Evolutionary conservation across 768 basidiomycete genomes (phyloP).

Genomic region (Lentinus brumalis): DNA sequence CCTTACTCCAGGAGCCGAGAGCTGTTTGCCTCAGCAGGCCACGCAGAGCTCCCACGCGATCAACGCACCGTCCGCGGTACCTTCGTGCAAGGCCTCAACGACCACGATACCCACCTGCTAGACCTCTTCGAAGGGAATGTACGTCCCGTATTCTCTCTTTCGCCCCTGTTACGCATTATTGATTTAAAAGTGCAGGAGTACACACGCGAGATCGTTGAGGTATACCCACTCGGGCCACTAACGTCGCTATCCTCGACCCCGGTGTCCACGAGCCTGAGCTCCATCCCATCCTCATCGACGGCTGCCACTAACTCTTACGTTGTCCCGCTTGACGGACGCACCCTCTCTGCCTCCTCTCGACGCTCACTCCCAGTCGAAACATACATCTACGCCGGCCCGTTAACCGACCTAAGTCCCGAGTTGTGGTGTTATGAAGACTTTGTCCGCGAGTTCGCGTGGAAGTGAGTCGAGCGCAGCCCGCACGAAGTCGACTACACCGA

Average conservation of each 20-base stretch:
- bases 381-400: conserved; percentile 64
- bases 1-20: conserved; percentile 51
- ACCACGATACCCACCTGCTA: conserved; percentile 61
- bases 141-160: conserved; percentile 27
- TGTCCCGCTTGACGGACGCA: conserved; percentile 42
- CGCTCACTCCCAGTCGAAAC: conserved; percentile 58
- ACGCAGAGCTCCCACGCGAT: conserved; percentile 50
- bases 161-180: background rate
- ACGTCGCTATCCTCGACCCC: conserved; percentile 28
- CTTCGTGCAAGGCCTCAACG: conserved; percentile 71
- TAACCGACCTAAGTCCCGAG: conserved; percentile 49
- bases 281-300: conserved; percentile 25
- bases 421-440: conserved; percentile 88
- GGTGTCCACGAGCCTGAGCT: conserved; percentile 29
- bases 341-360: conserved; percentile 41
- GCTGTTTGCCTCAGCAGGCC: conserved; percentile 41
- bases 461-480: conserved; percentile 62
- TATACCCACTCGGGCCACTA: conserved; percentile 55
- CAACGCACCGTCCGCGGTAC: conserved; percentile 79
- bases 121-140: conserved; percentile 86
- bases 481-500: conserved; percentile 47
- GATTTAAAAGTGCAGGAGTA: conserved; percentile 62
- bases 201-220: conserved; percentile 49
- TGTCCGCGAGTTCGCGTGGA: conserved; percentile 70
- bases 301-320: conserved; percentile 19